Evolutionary conservation across 192 early-diverging fungal species (phyloP).

Genomic region (Coemansia sp.): DNA sequence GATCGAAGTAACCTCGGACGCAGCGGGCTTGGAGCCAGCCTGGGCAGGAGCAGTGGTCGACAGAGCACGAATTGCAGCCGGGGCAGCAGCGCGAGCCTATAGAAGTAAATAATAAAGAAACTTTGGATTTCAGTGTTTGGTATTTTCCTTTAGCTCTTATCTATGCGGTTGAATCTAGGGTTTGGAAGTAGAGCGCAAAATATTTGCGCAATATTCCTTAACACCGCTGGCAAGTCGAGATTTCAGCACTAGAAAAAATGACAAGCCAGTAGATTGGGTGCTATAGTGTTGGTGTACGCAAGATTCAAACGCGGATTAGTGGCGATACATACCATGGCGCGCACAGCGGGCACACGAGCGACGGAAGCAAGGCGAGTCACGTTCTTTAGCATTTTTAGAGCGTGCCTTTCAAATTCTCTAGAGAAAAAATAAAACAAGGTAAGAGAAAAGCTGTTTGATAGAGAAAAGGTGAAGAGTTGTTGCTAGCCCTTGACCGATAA

Average conservation of each 20-base stretch:
- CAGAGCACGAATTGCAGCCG: conserved; percentile 50
- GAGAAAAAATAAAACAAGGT: conserved; percentile 15
- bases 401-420: conserved; percentile 25
- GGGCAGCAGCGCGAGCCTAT: conserved; percentile 54
- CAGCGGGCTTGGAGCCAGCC: conserved; percentile 62
- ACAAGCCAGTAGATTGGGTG: not conserved
- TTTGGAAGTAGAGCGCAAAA: not conserved
- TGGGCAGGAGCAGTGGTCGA: conserved; percentile 41
- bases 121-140: not conserved
- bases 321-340: conserved; percentile 51
- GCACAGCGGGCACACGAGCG: conserved; percentile 49
- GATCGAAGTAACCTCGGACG: conserved; percentile 96
- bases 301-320: conserved; percentile 3
- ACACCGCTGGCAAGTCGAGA: not conserved
- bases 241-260: conserved; percentile 5
- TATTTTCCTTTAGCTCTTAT: not conserved
- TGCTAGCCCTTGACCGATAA: not conserved
- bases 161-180: not conserved
- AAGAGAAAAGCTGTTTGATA: conserved; percentile 13
- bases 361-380: conserved; percentile 51
- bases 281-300: not conserved
- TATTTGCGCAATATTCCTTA: not conserved
- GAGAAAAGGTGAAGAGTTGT: not conserved
- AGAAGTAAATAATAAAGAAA: not conserved
- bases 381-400: conserved; percentile 55